Conservation (phyloP, 148 eudicot species). For the Arctostaphylos glauca region DNA sequence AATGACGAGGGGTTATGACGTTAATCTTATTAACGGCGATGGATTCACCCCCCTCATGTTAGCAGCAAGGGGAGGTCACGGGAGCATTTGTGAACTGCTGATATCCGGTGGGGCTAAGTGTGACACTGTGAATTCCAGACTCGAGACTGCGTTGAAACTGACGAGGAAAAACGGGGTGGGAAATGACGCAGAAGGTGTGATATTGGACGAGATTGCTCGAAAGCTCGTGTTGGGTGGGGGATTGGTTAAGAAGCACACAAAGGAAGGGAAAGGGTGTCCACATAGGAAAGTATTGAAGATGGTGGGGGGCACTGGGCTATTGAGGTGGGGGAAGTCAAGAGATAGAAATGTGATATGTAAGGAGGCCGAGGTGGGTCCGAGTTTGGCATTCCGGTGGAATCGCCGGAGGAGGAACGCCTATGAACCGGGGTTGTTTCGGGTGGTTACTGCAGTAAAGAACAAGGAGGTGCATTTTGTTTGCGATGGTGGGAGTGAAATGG, state of each 20-base stretch:
- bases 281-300: conserved; percentile 52
- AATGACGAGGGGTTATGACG: conserved; percentile 42
- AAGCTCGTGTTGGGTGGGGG: conserved; percentile 49
- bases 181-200: conserved; percentile 47
- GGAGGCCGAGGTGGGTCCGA: conserved; percentile 59
- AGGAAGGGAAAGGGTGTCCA: conserved; percentile 55
- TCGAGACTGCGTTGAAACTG: conserved; percentile 51
- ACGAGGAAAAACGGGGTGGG: conserved; percentile 36
- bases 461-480: conserved; percentile 72
- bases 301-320: conserved; percentile 44
- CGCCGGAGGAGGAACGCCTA: conserved; percentile 45
- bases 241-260: conserved; percentile 57
- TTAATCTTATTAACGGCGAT: conserved; percentile 43
- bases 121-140: conserved; percentile 36
- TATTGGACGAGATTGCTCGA: conserved; percentile 56
- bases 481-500: conserved; percentile 52
- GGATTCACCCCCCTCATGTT: conserved; percentile 74
- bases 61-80: conserved; percentile 65
- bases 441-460: conserved; percentile 45
- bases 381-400: conserved; percentile 43
- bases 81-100: conserved; percentile 44
- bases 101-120: conserved; percentile 48
- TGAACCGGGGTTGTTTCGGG: conserved; percentile 57
- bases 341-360: conserved; percentile 58
- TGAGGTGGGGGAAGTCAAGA: conserved; percentile 63